Evolutionary conservation across 2,329 filamentous ascomycete species (phyloP).

Genomic region (Talaromyces funiculosus): DNA sequence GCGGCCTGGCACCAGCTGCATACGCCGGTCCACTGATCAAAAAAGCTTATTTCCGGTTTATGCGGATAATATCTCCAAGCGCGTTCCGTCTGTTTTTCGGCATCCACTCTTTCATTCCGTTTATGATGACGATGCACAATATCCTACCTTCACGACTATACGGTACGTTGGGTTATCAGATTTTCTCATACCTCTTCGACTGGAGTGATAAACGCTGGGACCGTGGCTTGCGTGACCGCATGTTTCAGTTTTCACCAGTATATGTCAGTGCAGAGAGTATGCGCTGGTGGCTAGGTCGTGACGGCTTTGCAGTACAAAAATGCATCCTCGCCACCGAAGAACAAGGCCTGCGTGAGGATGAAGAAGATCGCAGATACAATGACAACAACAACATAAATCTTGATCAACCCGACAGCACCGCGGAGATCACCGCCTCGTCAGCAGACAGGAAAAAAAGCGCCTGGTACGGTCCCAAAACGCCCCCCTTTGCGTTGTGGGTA

Average conservation of each 20-base stretch:
- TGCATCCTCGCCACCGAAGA: slow-evolving; percentile 80
- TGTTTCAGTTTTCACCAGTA: slow-evolving; percentile 89
- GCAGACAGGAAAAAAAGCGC: slow-evolving; percentile 44
- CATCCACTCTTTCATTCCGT: slow-evolving; percentile 85
- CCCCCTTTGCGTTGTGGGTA: slow-evolving; percentile 85
- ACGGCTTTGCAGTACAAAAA: slow-evolving; percentile 78
- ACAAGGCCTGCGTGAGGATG: slow-evolving; percentile 57
- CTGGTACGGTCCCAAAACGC: slow-evolving; percentile 76
- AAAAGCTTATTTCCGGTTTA: slow-evolving; percentile 88
- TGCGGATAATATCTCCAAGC: slow-evolving; percentile 69
- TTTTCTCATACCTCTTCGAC: slow-evolving; percentile 83
- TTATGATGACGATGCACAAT: slow-evolving; percentile 82
- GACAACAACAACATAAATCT: slow-evolving; percentile 7
- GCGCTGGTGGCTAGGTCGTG: slow-evolving; percentile 89
- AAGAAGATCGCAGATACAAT: slow-evolving; percentile 30
- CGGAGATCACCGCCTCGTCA: background rate
- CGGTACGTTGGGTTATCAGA: slow-evolving; percentile 75
- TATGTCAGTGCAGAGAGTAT: slow-evolving; percentile 87
- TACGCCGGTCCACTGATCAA: slow-evolving; percentile 83
- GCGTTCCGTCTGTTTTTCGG: slow-evolving; percentile 81
- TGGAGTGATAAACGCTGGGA: slow-evolving; percentile 88
- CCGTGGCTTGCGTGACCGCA: slow-evolving; percentile 65
- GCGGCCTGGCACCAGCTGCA: slow-evolving; percentile 80
- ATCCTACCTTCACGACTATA: slow-evolving; percentile 63
- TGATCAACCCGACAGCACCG: background rate